Percentiles rank a stretch among this genome's conserved stretches.
phyloP scores from a whole-genome alignment of 202 grass and related monocot genomes.

The Carex arenaria region DNA sequence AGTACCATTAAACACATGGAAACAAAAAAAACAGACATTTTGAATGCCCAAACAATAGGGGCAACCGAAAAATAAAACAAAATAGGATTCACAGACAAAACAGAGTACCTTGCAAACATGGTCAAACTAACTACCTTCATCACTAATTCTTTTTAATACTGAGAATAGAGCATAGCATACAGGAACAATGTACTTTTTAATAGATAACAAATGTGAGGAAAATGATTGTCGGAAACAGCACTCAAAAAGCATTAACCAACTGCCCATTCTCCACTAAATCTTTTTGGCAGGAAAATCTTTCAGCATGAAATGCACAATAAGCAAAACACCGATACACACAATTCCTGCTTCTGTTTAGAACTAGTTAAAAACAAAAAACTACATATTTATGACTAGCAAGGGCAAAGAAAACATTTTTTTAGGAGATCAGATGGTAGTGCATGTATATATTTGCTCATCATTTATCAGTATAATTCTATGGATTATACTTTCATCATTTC shows the following conservation, averaged over 20 bases:
- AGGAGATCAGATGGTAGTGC: conserved; percentile 27
- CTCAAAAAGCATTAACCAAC: conserved; percentile 42
- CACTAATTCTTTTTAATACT: no score
- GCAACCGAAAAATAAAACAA: no score
- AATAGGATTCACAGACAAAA: no score
- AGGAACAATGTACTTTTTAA: no score
- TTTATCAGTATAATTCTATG: conserved; percentile 18
- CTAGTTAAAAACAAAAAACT: neutral
- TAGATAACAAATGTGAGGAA: conserved; percentile 24
- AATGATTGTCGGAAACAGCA: conserved; percentile 79
- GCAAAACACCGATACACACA: conserved; percentile 58
- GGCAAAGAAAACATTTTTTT: neutral
- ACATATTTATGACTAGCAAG: neutral
- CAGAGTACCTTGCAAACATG: no score
- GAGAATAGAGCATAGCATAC: no score
- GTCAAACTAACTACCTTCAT: no score
- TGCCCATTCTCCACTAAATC: conserved; percentile 56
- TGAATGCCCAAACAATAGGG: no score
- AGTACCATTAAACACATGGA: no score
- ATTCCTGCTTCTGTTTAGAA: conserved; percentile 32
- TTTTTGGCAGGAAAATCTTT: conserved; percentile 73
- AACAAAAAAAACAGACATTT: no score
- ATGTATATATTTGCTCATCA: conserved; percentile 20
- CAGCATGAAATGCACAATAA: conserved; percentile 24
- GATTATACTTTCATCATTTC: conserved; percentile 25